Percentiles rank a stretch among this genome's conserved stretches.
Conservation (phyloP, 2,329 filamentous ascomycete species). For the Cladobotryum mycophilum region DNA sequence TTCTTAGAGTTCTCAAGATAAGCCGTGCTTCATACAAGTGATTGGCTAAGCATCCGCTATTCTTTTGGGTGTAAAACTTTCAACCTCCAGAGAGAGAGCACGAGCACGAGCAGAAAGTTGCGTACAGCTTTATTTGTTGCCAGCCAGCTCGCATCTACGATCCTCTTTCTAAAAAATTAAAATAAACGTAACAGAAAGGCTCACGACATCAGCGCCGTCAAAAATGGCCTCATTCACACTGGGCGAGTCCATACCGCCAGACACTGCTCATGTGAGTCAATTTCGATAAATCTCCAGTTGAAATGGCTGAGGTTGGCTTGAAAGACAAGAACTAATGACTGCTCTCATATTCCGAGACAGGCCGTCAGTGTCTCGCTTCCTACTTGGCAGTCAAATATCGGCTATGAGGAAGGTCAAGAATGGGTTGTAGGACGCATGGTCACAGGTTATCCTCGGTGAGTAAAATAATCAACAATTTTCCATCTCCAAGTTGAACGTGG, state of each 20-base stretch:
- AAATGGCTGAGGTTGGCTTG: background rate
- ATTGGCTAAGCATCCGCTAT: too few relatives aligned
- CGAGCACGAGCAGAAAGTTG: too few relatives aligned
- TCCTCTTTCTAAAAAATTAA: too few relatives aligned
- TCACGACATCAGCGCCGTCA: background rate
- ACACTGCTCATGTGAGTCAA: slow-evolving; percentile 67
- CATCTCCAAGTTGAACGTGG: slow-evolving; percentile 8
- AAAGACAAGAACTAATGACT: background rate
- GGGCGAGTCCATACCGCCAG: slow-evolving; percentile 68
- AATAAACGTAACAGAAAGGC: too few relatives aligned
- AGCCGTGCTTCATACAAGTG: too few relatives aligned
- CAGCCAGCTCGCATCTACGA: too few relatives aligned
- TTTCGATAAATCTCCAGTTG: background rate
- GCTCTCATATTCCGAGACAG: slow-evolving; percentile 36
- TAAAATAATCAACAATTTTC: background rate
- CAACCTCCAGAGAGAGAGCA: too few relatives aligned
- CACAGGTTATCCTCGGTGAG: slow-evolving; percentile 80
- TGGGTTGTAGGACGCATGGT: slow-evolving; percentile 83
- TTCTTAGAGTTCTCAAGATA: too few relatives aligned
- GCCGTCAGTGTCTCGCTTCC: slow-evolving; percentile 94
- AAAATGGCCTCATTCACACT: slow-evolving; percentile 46
- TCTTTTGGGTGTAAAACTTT: too few relatives aligned
- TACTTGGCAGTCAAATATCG: slow-evolving; percentile 85
- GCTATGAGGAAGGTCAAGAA: slow-evolving; percentile 84
- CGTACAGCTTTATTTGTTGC: background rate